Percentiles rank a stretch among this genome's conserved stretches.
Evolutionary conservation across 2,329 filamentous ascomycete genomes (phyloP).

Genomic region (Phoma herbarum): DNA sequence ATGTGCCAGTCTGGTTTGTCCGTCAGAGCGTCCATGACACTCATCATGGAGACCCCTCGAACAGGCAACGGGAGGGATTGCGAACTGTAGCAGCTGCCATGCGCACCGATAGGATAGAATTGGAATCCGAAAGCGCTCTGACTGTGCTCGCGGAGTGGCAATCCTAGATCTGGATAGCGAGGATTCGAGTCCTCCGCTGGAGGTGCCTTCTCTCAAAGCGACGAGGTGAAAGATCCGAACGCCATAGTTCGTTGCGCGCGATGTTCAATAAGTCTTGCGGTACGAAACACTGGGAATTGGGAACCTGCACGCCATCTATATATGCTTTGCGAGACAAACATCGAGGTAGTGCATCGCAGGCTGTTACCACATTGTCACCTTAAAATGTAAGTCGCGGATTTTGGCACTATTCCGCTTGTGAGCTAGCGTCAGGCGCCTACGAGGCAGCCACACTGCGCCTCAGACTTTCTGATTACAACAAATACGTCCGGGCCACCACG

Average conservation of each 20-base stretch:
- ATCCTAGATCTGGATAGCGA: neutral
- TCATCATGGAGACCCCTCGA: neutral
- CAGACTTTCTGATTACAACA: too few species aligned
- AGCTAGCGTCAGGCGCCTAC: neutral
- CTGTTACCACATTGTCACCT: neutral
- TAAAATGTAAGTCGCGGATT: neutral
- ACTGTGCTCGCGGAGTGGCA: neutral
- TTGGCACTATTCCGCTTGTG: too few species aligned
- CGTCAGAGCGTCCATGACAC: neutral
- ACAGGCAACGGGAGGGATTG: neutral
- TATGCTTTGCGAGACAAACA: neutral
- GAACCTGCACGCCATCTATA: neutral
- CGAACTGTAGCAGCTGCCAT: neutral
- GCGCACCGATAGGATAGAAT: neutral
- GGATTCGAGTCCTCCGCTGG: neutral
- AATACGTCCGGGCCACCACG: too few species aligned
- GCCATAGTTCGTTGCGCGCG: neutral
- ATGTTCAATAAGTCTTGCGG: neutral
- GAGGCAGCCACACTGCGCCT: neutral
- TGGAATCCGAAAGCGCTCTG: neutral
- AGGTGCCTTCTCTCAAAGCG: neutral
- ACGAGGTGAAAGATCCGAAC: neutral
- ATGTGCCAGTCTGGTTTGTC: neutral
- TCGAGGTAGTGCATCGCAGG: neutral
- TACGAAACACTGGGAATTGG: neutral